phyloP scores from a whole-genome alignment of 2,329 filamentous ascomycete species.

The Diaporthe citrichinensis region DNA sequence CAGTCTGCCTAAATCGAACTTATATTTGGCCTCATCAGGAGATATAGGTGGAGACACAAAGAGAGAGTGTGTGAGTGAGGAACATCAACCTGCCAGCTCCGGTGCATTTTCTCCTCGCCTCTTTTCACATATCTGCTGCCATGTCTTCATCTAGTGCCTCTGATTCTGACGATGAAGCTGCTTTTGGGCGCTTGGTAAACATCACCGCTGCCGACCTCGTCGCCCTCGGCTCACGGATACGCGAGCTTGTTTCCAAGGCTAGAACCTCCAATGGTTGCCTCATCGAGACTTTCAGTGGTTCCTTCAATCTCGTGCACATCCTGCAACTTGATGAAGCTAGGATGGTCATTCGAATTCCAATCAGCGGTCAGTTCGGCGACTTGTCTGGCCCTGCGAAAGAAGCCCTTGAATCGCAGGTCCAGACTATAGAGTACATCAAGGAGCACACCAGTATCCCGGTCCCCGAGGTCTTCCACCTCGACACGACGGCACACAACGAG shows the following conservation, averaged over 20 bases:
- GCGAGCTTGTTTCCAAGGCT: neutral
- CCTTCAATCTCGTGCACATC: neutral
- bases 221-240: neutral
- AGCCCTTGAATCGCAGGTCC: neutral
- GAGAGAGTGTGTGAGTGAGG: neutral
- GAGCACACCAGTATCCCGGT: neutral
- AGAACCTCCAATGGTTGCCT: too few species aligned
- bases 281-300: neutral
- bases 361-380: neutral
- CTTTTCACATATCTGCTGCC: neutral
- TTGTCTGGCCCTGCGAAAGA: neutral
- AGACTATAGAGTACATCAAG: neutral
- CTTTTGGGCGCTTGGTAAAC: neutral
- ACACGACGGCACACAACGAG: constrained; percentile 1
- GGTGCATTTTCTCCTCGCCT: neutral
- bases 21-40: neutral
- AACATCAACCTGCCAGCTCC: neutral
- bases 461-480: neutral
- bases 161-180: neutral
- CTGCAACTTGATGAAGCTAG: neutral
- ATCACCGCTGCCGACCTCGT: neutral
- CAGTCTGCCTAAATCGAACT: neutral
- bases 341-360: constrained; percentile 1
- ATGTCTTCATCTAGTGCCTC: neutral
- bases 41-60: neutral